Evolutionary conservation across 192 early-diverging fungal genomes (phyloP).

Genomic region (Allomyces macrogynus): DNA sequence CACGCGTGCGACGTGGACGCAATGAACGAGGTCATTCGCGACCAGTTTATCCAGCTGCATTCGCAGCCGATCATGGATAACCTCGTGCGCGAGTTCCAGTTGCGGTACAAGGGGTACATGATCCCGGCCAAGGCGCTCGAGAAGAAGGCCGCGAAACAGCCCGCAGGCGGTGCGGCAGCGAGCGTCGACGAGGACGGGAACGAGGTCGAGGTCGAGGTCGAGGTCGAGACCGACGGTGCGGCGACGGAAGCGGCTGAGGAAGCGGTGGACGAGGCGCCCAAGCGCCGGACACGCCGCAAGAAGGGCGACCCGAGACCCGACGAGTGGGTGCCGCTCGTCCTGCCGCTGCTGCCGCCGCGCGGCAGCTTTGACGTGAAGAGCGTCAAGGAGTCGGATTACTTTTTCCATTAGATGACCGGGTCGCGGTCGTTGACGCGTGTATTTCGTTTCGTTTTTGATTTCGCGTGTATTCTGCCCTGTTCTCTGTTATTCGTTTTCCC

Average conservation of each 20-base stretch:
- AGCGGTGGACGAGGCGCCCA: slow-evolving; percentile 7
- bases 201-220: slow-evolving; percentile 15
- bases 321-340: slow-evolving; percentile 36
- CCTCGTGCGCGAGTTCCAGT: slow-evolving; percentile 59
- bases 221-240: slow-evolving; percentile 18
- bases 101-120: slow-evolving; percentile 51
- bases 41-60: slow-evolving; percentile 78
- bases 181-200: slow-evolving; percentile 24
- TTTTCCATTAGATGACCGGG: slow-evolving; percentile 56
- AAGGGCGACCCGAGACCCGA: slow-evolving; percentile 17
- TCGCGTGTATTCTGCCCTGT: not conserved
- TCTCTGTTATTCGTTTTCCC: not conserved
- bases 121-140: slow-evolving; percentile 27
- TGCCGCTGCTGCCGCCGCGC: slow-evolving; percentile 51
- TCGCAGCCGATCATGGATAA: slow-evolving; percentile 62
- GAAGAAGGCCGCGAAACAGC: slow-evolving; percentile 4
- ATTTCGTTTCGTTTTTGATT: not conserved
- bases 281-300: slow-evolving; percentile 13
- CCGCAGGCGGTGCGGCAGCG: slow-evolving; percentile 10
- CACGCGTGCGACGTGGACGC: slow-evolving; percentile 73
- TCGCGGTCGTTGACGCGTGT: not conserved
- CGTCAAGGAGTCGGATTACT: slow-evolving; percentile 67
- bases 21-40: slow-evolving; percentile 68
- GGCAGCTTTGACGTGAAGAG: slow-evolving; percentile 69
- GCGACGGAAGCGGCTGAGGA: slow-evolving; percentile 9